phyloP scores from a whole-genome alignment of 805 yeast genomes.

The Isabelozyma pseudorhagii region DNA sequence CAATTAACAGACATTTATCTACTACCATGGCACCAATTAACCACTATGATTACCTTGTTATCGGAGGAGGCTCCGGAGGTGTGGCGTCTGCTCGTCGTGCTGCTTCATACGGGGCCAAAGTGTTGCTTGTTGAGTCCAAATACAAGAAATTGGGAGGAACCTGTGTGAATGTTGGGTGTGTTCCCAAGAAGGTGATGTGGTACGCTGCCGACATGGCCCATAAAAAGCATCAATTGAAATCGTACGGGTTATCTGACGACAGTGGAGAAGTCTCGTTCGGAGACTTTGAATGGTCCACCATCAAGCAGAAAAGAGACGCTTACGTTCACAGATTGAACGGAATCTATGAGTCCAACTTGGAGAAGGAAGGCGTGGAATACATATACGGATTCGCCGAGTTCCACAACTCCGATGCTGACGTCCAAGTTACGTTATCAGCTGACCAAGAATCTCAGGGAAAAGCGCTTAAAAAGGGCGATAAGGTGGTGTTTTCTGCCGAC shows the following conservation, averaged over 20 bases:
- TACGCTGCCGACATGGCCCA: constrained; percentile 88
- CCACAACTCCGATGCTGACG: constrained; percentile 56
- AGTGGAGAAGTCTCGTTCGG: constrained; percentile 45
- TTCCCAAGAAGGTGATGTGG: constrained; percentile 99
- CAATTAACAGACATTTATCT: constrained; percentile 27
- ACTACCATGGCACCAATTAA: constrained; percentile 47
- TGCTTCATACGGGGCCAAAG: constrained; percentile 87
- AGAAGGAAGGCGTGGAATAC: constrained; percentile 85
- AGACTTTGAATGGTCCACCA: constrained; percentile 74
- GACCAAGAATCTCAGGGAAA: constrained; percentile 36
- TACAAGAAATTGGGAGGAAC: constrained; percentile 83
- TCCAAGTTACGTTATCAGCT: constrained; percentile 62
- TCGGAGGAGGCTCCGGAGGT: constrained; percentile 99
- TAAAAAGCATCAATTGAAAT: constrained; percentile 67
- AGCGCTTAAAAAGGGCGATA: constrained; percentile 46
- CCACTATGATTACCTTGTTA: constrained; percentile 88
- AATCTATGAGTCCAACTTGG: constrained; percentile 83
- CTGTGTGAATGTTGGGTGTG: constrained; percentile 99
- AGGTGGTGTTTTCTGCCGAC: constrained; percentile 68
- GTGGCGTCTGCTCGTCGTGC: constrained; percentile 98
- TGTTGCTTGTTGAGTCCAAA: constrained; percentile 75
- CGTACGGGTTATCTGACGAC: constrained; percentile 74
- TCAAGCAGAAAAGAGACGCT: constrained; percentile 90
- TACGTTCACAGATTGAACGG: constrained; percentile 86
- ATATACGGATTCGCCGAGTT: constrained; percentile 86